Evolutionary conservation across 768 basidiomycete genomes (phyloP), one percentile per base, ranked within the genome.

Genomic region (Hericium rajendrae): DNA sequence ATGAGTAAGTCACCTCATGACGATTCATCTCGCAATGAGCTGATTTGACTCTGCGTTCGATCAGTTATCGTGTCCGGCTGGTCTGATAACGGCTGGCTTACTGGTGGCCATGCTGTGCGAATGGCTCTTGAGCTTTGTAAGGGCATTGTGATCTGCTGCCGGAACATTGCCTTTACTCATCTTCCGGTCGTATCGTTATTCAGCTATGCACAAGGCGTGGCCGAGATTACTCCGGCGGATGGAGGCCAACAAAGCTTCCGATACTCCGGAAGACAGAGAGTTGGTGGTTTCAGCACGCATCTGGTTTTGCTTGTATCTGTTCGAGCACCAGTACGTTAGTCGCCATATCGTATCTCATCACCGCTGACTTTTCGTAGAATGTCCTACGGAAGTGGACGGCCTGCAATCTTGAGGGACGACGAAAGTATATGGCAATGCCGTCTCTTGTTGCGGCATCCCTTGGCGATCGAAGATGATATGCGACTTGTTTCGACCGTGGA

Each of bases 51-150:
- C 26, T n/a, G 49, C 51, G n/a, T 57, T 53, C 55, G 48, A 48
- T 56, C 50, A 94, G 91, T 94, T 57, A 77, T 97, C 53, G 84
- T 95, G 18, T 88, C 94, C 38, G 92, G 93, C 5, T 97, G 92
- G 88, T 93, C 91, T 16, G 91, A 94, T 63, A 91, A 91, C 64
- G 91, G 91, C n/a, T 94, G 93, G 93, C 70, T 97, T 38, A 92
- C 88, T 62, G 90, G 91, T 10, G 93, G 91, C 10, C 94, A 97
- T 71, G 94, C 94, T n/a, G 92, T 97, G 9, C 81, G 94, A 53
- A 94, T 97, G 91, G 94, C 91, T 41, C 84, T 97, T 78, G 94
- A 97, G 67, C 75, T 94, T 54, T 92, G 91, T 90, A 67, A 68
- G 84, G 22, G 15, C 43, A n/a, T 18, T 15, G 38, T 38, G 15